Conservation (phyloP, 305 asterid genomes). For the Solanum hybrid region DNA sequence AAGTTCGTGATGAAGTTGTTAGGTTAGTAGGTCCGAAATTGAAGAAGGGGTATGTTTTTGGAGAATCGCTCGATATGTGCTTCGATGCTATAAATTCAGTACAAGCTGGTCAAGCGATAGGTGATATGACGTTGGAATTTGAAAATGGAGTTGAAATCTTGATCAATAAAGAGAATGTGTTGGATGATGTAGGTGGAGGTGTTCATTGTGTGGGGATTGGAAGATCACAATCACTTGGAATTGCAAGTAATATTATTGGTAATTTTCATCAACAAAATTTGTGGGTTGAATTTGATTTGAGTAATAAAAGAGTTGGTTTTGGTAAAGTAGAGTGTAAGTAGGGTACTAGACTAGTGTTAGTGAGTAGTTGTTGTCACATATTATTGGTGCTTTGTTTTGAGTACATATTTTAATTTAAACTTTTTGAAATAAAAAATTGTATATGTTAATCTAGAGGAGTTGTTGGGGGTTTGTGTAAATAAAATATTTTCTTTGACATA, state of each 20-base stretch:
- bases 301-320: conserved; percentile 49
- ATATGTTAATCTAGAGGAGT: not conserved
- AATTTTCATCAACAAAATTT: conserved; percentile 78
- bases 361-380: not conserved
- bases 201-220: conserved; percentile 67
- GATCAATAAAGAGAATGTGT: conserved; percentile 26
- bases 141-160: conserved; percentile 45
- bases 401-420: not conserved
- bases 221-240: conserved; percentile 58
- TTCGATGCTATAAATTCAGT: conserved; percentile 29
- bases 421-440: not conserved
- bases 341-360: not conserved
- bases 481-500: not conserved
- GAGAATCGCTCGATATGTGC: conserved; percentile 70
- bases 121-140: conserved; percentile 55
- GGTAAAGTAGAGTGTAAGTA: conserved; percentile 55
- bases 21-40: conserved; percentile 39
- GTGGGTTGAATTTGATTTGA: conserved; percentile 84
- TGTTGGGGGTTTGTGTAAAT: not conserved
- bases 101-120: conserved; percentile 39
- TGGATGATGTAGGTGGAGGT: conserved; percentile 54
- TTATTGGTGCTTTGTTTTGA: not conserved
- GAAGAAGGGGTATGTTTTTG: conserved; percentile 47
- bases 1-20: conserved; percentile 47
- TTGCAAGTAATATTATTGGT: conserved; percentile 69